These are phyloP conservation scores for Chamaecyparis obtusa DNA, from an alignment of 75 land plant species.

Conservation along the genomic window DNA sequence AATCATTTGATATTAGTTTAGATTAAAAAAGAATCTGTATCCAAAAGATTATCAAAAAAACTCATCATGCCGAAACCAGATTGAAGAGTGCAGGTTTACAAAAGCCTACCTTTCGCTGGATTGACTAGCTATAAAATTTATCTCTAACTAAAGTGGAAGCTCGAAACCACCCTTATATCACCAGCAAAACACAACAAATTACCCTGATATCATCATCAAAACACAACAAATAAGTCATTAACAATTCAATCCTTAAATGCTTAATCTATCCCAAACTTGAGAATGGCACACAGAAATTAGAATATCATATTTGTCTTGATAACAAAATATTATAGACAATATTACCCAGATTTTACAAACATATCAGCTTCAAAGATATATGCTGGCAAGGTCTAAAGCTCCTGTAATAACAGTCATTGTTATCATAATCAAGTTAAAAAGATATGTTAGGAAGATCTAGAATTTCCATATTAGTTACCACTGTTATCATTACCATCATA, in stretches of 20 bases:
- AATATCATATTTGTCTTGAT: background rate
- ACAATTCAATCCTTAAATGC: background rate
- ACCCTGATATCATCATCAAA: background rate
- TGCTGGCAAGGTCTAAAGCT: background rate
- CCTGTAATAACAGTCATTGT: background rate
- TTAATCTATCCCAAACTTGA: background rate
- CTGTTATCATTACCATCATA: too few relatives aligned
- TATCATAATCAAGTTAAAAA: background rate
- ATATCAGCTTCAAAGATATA: background rate
- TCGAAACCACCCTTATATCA: background rate
- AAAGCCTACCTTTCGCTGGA: conserved; percentile 4
- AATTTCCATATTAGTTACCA: too few relatives aligned
- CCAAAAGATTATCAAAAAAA: background rate
- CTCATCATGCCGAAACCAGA: background rate
- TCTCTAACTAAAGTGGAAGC: background rate
- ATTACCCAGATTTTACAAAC: background rate
- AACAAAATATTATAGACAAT: background rate
- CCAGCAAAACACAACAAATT: background rate
- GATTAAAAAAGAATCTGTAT: background rate
- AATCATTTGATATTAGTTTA: background rate
- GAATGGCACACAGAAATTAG: background rate
- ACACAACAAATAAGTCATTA: background rate
- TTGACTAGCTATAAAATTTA: background rate
- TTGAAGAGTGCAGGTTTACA: background rate
- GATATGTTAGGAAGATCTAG: background rate